Base-by-base conservation (phyloP, 192 early-diverging fungal species). In the Kickxella alabastrina region DNA sequence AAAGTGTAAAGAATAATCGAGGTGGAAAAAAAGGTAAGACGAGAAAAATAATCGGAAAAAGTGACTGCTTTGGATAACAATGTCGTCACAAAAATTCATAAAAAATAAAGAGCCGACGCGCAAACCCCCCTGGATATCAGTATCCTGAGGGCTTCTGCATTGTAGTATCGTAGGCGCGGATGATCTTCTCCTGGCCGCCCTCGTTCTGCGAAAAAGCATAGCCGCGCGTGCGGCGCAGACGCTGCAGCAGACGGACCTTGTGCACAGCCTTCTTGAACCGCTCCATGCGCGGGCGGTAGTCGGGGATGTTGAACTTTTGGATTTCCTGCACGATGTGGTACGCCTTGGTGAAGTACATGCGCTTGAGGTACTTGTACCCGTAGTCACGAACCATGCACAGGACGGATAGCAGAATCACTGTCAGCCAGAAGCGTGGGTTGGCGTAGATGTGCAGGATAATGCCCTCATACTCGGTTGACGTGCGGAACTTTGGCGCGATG, bases 271-370 rank as follows among this genome's bases (percentile, higher is more conserved):
- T 94, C 56, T 90, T 82, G 91, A 99, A 99, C 46, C 89, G 83
- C 66, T 99, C 94, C 91, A 95, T 92, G 31, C 97, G 81, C 37
- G 97, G 97, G 31, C 95, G 83, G 61, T 94, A 95, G 65, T 99
- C 97, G 19, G 93, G 97, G 48, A 99, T 91, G 72, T 99, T 97
- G 83, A 89, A 92, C 75, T 96, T 97, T 73, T 98, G 90, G 52
- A 99, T 99, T 77, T 99, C 97, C 75, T 97, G 95, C 36, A 97
- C 89, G 63, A 93, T 91, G 62, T 99, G 97, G 68, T 98, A 97
- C 10, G 87, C 79, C 43, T 84, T 56, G 18, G 94, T 83, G 25
- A 79, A 65, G 63, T 88, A 90, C 74, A 89, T 89, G 31, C 93
- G 84, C 59, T 86, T 85, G 54, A 78, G 75, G 68, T 83, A 99